Evolutionary conservation across 2,329 filamentous ascomycete genomes (phyloP), one percentile per base, ranked within the genome.

Genomic region (Hymenoscyphus fraxineus): DNA sequence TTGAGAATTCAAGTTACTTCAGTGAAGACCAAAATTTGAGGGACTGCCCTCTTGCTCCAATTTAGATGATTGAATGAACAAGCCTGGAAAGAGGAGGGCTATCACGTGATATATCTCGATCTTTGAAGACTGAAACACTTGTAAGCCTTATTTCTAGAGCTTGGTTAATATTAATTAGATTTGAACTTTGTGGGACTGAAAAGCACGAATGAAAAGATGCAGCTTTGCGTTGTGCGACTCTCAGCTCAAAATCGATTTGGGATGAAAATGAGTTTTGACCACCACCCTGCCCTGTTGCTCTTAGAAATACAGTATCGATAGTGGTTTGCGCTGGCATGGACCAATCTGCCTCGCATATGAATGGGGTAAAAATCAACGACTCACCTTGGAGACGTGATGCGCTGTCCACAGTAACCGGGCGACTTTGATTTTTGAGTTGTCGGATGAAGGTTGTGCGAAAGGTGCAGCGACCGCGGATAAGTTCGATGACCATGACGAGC

Each of bases 371-470:
- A 13, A 27, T 44, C 38, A 27, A 41, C 38, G 19, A 22, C 16
- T 47, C 41, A 27, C 19, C 56, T 31, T 15, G 41, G 31, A 56
- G 32, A 63, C 56, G 13, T 63, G 31, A 58, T 57, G 41, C 38
- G 47, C 59, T 51, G 58, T 51, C 13, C 58, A 64, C 39, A 65
- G 44, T n/a, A 63, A 47, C 57, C 38, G 60, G 66, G 44, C 60
- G 63, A 38, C 13, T 58, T 54, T 19, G n/a, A 35, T 40, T 60
- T 57, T 60, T 44, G 59, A 39, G 57, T 57, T 55, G 35, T 35
- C 60, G 47, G 38, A 57, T 38, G 22, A 44, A 54, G 31, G 60
- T 61, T 57, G 64, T 35, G 60, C 51, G 61, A 13, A 31, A 13
- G 15, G n/a, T 16, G 19, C 61, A 51, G 41, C 32, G 38, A 39